Conservation (phyloP, 164 flowering plant genomes). For the Magnolia kwangsiensis region DNA sequence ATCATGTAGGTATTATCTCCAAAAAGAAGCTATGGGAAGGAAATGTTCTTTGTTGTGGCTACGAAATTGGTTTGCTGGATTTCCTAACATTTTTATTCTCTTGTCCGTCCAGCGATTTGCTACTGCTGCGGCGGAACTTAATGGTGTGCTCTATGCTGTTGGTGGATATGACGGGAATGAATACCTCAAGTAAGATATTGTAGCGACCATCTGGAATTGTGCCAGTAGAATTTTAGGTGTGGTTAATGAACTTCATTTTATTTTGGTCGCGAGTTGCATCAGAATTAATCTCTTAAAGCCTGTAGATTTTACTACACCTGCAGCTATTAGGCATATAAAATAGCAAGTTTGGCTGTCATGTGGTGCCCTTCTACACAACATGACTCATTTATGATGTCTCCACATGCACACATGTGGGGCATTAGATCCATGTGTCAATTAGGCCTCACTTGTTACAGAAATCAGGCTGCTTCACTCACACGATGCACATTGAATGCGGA, state of each 20-base stretch:
- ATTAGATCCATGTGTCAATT: too few species aligned
- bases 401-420: too few species aligned
- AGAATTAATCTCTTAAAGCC: neutral
- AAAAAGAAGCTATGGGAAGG: neutral
- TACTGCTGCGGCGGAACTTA: conserved; percentile 68
- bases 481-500: neutral
- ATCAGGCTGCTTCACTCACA: too few species aligned
- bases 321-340: neutral
- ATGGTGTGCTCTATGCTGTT: conserved; percentile 70
- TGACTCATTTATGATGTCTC: too few species aligned
- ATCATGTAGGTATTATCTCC: too few species aligned
- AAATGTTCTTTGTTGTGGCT: neutral
- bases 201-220: too few species aligned
- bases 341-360: neutral
- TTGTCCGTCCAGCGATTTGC: conserved; percentile 63
- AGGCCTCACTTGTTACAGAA: too few species aligned
- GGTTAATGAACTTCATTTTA: too few species aligned
- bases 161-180: conserved; percentile 85
- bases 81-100: neutral
- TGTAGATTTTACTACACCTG: neutral
- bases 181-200: conserved; percentile 60
- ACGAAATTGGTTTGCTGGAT: neutral
- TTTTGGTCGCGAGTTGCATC: neutral
- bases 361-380: too few species aligned
- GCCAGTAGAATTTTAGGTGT: too few species aligned